Evolutionary conservation across 1,284 basidiomycete species (phyloP).

Genomic region (Stereum hirsutum): DNA sequence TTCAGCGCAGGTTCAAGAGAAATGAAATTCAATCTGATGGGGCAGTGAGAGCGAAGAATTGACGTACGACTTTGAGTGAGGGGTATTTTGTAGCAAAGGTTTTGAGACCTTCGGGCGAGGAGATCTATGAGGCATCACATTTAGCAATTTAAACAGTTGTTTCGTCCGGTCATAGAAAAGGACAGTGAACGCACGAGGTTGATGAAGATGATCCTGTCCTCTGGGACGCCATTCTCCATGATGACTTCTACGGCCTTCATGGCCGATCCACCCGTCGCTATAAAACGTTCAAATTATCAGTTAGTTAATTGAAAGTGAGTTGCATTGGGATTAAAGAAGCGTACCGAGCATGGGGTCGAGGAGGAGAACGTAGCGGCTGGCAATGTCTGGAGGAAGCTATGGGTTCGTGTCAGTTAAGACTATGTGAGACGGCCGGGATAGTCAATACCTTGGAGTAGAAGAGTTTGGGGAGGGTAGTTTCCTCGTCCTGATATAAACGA

Average conservation of each 20-base stretch:
- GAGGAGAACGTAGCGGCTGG: conserved; percentile 84
- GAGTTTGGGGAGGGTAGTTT: conserved; percentile 83
- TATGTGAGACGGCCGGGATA: neutral
- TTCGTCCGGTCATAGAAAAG: too few relatives aligned
- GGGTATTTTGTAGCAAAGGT: conserved; percentile 81
- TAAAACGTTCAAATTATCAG: conserved; percentile 2
- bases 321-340: conserved; percentile 13
- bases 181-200: conserved; percentile 61
- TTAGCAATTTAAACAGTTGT: too few relatives aligned
- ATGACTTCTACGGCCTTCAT: conserved; percentile 97
- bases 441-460: conserved; percentile 74
- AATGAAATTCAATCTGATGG: too few relatives aligned
- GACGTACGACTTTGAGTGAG: conserved; percentile 69
- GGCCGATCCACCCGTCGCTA: conserved; percentile 95
- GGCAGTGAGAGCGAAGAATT: neutral
- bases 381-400: conserved; percentile 90
- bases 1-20: too few relatives aligned
- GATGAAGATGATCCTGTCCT: conserved; percentile 92
- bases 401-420: neutral
- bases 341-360: conserved; percentile 96
- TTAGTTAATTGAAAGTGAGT: neutral
- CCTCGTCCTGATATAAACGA: conserved; percentile 63
- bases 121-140: conserved; percentile 51
- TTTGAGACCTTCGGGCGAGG: conserved; percentile 86
- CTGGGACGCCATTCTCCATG: conserved; percentile 81